These are phyloP conservation scores for Aspergillus phoenicis DNA, from an alignment of 2,329 filamentous ascomycete genomes.

Conservation along the genomic window DNA sequence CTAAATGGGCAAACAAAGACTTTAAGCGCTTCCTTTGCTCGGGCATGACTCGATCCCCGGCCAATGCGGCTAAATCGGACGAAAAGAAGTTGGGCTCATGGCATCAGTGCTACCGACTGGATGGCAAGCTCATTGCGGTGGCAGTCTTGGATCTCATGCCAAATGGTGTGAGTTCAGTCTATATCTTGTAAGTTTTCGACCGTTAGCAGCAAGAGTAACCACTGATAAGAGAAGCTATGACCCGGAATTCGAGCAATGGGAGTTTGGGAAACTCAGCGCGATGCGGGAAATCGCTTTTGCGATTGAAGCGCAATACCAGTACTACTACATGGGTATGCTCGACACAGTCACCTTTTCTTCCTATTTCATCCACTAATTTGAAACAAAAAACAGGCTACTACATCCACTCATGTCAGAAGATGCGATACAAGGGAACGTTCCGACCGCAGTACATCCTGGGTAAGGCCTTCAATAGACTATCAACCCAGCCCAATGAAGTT, in stretches of 20 bases:
- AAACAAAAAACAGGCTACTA: slow-evolving; percentile 55
- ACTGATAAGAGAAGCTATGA: slow-evolving; percentile 53
- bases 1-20: slow-evolving; percentile 46
- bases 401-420: slow-evolving; percentile 60
- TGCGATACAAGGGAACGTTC: slow-evolving; percentile 54
- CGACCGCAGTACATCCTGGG: slow-evolving; percentile 53
- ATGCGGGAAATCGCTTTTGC: slow-evolving; percentile 61
- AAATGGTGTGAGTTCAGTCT: slow-evolving; percentile 52
- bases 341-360: not conserved
- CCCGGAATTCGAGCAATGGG: slow-evolving; percentile 61
- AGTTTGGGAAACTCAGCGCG: slow-evolving; percentile 65
- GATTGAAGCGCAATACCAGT: slow-evolving; percentile 57
- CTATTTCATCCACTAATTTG: not conserved
- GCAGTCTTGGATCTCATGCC: slow-evolving; percentile 53
- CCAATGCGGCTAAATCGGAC: slow-evolving; percentile 34
- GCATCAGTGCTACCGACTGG: slow-evolving; percentile 54
- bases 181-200: slow-evolving; percentile 46
- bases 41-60: slow-evolving; percentile 45
- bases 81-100: slow-evolving; percentile 52
- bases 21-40: slow-evolving; percentile 53
- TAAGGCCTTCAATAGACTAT: slow-evolving; percentile 26
- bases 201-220: not conserved
- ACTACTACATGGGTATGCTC: slow-evolving; percentile 65
- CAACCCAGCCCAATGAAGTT: not conserved
- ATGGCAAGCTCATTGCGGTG: slow-evolving; percentile 53